These are phyloP conservation scores for Thermothielavioides terrestris DNA, from an alignment of 495 filamentous ascomycete genomes.

Conservation along the genomic window DNA sequence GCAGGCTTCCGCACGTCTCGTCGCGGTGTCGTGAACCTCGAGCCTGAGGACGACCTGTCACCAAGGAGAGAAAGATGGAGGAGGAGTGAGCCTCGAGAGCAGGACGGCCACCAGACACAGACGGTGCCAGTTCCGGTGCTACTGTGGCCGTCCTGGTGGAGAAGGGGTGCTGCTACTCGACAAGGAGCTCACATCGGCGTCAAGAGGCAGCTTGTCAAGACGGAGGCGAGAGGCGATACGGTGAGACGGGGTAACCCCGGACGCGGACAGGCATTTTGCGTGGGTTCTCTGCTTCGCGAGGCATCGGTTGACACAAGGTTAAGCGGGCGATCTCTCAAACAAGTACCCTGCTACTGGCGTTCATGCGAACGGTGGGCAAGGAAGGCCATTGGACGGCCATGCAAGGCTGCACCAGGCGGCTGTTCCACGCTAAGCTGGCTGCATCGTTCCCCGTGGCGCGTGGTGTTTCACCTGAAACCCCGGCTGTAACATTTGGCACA, in stretches of 20 bases:
- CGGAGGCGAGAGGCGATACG: neutral
- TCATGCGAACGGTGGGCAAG: slow-evolving; percentile 18
- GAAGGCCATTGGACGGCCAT: slow-evolving; percentile 17
- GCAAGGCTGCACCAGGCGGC: slow-evolving; percentile 28
- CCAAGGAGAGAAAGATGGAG: slow-evolving; percentile 16
- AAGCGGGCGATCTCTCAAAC: slow-evolving; percentile 29
- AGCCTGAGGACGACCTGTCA: slow-evolving; percentile 15
- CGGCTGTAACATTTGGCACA: slow-evolving; percentile 23
- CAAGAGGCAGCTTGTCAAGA: slow-evolving; percentile 7
- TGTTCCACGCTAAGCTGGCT: slow-evolving; percentile 12
- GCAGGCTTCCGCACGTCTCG: slow-evolving; percentile 15
- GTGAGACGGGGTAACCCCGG: neutral
- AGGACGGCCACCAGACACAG: slow-evolving; percentile 4
- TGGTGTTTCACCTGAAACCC: slow-evolving; percentile 34
- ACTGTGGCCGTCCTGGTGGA: slow-evolving; percentile 1
- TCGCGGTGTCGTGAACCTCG: slow-evolving; percentile 14
- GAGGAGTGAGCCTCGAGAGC: slow-evolving; percentile 12
- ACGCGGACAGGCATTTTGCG: neutral
- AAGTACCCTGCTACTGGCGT: slow-evolving; percentile 15
- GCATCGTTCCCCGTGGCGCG: slow-evolving; percentile 18
- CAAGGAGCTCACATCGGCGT: neutral
- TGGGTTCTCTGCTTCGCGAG: slow-evolving; percentile 9
- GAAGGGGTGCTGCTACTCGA: neutral
- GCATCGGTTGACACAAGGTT: slow-evolving; percentile 3
- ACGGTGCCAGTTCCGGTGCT: neutral